Percentiles rank a stretch among this genome's conserved stretches.
Evolutionary conservation across 192 early-diverging fungal genomes (phyloP).

Genomic region (Neocallimastix lanati): DNA sequence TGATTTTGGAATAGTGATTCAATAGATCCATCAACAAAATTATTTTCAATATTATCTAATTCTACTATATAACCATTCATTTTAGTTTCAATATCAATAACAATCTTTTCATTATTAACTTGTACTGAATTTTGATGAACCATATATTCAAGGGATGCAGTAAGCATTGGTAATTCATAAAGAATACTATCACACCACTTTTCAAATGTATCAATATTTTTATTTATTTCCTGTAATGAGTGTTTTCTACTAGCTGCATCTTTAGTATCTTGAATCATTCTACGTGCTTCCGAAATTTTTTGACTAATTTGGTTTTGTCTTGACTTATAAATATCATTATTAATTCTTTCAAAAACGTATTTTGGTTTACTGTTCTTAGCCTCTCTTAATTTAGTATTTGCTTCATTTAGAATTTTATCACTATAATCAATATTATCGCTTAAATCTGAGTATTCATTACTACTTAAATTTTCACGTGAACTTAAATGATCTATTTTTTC

Average conservation of each 20-base stretch:
- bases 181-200: background rate
- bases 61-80: background rate
- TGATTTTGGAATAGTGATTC: background rate
- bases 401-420: background rate
- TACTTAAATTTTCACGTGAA: background rate
- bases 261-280: background rate
- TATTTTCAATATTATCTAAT: background rate
- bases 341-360: background rate
- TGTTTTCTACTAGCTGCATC: background rate
- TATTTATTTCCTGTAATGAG: background rate
- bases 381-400: background rate
- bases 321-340: background rate
- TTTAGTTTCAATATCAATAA: background rate
- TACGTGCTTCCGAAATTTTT: background rate
- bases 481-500: background rate
- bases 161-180: background rate
- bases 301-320: background rate
- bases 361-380: background rate
- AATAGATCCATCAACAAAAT: background rate
- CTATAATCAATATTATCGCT: background rate
- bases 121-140: background rate
- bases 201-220: background rate
- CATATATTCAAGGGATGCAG: background rate
- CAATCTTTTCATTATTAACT: background rate
- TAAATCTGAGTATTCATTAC: background rate